These are phyloP conservation scores for Chlorella sp. DNA, from an alignment of 139 green algal species.

Conservation along the genomic window DNA sequence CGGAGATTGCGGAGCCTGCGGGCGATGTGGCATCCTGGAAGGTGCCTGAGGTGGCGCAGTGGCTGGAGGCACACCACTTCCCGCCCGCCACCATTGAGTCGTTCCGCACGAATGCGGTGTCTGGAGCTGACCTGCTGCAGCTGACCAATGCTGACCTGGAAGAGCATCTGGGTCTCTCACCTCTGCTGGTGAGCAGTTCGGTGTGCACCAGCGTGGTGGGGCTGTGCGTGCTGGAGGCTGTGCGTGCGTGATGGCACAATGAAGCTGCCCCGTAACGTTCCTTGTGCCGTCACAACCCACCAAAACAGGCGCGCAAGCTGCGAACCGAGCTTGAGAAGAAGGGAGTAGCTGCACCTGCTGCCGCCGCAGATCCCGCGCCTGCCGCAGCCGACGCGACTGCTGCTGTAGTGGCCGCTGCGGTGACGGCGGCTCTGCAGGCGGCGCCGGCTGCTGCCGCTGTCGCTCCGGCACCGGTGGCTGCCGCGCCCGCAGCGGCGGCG, in stretches of 20 bases:
- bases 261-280: background rate
- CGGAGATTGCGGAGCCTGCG: too few relatives aligned
- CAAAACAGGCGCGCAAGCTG: constrained; percentile 13
- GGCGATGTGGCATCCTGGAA: too few relatives aligned
- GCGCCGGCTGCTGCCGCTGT: background rate
- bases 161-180: background rate
- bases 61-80: too few relatives aligned
- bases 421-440: background rate
- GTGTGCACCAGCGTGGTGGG: background rate
- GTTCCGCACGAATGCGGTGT: too few relatives aligned
- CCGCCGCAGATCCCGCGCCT: background rate
- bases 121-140: background rate
- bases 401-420: background rate
- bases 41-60: too few relatives aligned
- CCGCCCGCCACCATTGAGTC: too few relatives aligned
- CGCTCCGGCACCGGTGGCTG: background rate
- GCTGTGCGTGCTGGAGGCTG: background rate
- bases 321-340: background rate
- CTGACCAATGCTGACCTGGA: constrained; percentile 3
- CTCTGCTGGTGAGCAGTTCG: background rate
- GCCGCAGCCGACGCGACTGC: background rate
- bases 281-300: too few relatives aligned
- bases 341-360: background rate
- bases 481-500: background rate
- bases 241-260: background rate